Evolutionary conservation across 257 asterid genomes (phyloP), one percentile per base, ranked within the genome.

Genomic region (Rubia yunnanensis): DNA sequence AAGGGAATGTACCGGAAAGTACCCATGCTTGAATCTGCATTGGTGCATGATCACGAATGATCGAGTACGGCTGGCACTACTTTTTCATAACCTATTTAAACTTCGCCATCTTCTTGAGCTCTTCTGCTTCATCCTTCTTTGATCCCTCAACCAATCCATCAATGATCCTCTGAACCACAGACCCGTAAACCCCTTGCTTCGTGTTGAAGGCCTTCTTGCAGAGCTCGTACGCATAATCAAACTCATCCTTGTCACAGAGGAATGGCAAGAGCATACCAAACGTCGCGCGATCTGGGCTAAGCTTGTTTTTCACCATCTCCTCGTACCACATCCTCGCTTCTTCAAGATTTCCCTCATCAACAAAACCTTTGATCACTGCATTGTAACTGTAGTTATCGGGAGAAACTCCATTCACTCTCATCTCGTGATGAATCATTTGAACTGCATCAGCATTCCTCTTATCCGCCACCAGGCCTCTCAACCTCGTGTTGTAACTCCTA

Each of bases 261-360:
- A 80, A 76, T 2, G 76, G 71, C 41, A 81, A 35, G 8, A 82
- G 72, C 61, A 64, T 59, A 10, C 31, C 52, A 58, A 55, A 82
- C 17, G 88, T 80, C 30, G 48, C 48, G 3, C 34, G 22, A 68
- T 80, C 74, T 0, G 84, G 86, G 18, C 1, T 60, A 7, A 60
- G 64, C 5, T 50, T 67, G 57, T 68, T 78, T 26, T 63, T 77
- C 3, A 34, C 26, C 83, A 86, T 64, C 69, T 70, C 50, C 17
- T 41, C 39, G 8, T 73, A 67, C 91, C 80, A 84, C 28, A 28
- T 69, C 69, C 74, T 84, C 6, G 71, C 84, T 70, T 81, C 87
- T 53, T 74, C 71, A 23, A 79, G 23, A 59, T 81, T 53, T 27
- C 82, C 77, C 50, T 65, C 73, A 18, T 65, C 58, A 1, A 69